Evolutionary conservation across 352 stramenopile genomes (phyloP), one percentile per base, ranked within the genome.

Genomic region (Phytophthora crassamura): DNA sequence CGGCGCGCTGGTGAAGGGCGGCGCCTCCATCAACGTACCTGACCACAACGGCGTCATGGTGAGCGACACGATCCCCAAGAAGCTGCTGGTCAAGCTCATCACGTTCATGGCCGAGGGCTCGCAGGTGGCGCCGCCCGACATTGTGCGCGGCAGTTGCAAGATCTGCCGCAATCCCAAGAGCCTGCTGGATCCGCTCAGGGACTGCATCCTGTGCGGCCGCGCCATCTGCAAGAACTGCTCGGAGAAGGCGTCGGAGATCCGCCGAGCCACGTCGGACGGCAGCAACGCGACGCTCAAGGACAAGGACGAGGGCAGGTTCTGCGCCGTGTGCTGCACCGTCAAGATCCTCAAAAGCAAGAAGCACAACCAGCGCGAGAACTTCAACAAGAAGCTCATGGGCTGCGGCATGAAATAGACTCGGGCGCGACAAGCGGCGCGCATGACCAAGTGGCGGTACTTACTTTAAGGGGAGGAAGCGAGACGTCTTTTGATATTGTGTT

Each of bases 151-250:
- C 35, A 78, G 62, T 38, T 95, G 86, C 82, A 92, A 95, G 74
- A 83, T 94, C 42, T 95, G 87, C 70, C 91, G 91, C 66, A 80
- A 87, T 36, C 80, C 85, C 3, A 91, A 90, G 54, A 83, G 84
- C 0, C 33, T 93, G 47, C 75, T 95, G 45, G 87, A 95, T 47
- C 76, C 85, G 53, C 69, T 91, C 18, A 79, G 75, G 40, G 85
- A 94, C 63, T 95, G 87, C 66, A 78, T 76, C 36, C 71, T 95
- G 11, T 95, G 87, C 28, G 86, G 84, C 16, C 87, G 87, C 43
- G 72, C 81, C 0, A 78, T 91, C 25, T 95, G 87, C 74, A 92
- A 92, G 69, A 93, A 87, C 62, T 91, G 84, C 75, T 95, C 85
- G 22, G 77, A 91, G 60, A 91, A 90, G 58, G 77, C 82, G 35